Conservation (phyloP, 2,329 filamentous ascomycete genomes). For the Hypoxylon sp. region DNA sequence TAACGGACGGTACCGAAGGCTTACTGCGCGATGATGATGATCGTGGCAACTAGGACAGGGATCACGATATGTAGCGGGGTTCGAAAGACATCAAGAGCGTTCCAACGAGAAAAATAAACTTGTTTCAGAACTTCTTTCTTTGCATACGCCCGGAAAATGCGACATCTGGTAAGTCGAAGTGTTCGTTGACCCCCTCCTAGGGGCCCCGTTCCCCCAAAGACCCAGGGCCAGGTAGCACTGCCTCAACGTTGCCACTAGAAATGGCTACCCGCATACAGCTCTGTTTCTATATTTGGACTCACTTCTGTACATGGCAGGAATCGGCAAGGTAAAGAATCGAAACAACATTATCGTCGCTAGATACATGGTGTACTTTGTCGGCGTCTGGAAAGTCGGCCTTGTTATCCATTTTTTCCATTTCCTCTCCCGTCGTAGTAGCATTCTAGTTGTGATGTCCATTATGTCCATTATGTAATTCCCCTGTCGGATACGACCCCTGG, state of each 20-base stretch:
- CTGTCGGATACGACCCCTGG: conserved; percentile 16
- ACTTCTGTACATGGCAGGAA: conserved; percentile 32
- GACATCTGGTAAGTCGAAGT: conserved; percentile 7
- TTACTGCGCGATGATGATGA: conserved; percentile 28
- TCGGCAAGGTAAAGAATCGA: conserved; percentile 31
- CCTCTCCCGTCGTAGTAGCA: conserved; percentile 2
- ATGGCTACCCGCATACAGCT: conserved; percentile 30
- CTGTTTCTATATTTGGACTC: conserved; percentile 45
- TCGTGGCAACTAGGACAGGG: conserved; percentile 25
- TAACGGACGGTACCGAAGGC: conserved; percentile 13
- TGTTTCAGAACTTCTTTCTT: conserved; percentile 28
- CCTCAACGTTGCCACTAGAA: conserved; percentile 42
- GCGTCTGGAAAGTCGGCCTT: conserved; percentile 13
- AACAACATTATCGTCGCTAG: conserved; percentile 30
- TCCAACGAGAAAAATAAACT: conserved; percentile 21
- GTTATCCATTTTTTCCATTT: background rate
- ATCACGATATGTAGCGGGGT: conserved; percentile 13
- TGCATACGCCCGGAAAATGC: conserved; percentile 15
- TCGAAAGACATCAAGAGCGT: conserved; percentile 10
- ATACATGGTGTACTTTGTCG: conserved; percentile 25
- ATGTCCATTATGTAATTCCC: conserved; percentile 33
- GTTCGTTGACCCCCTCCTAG: conserved; percentile 9
- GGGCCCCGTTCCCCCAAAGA: background rate
- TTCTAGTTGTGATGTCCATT: conserved; percentile 24
- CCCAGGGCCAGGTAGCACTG: conserved; percentile 39